Evolutionary conservation across 1,284 basidiomycete genomes (phyloP), one percentile per base, ranked within the genome.

Genomic region (Ceratobasidium sp.): DNA sequence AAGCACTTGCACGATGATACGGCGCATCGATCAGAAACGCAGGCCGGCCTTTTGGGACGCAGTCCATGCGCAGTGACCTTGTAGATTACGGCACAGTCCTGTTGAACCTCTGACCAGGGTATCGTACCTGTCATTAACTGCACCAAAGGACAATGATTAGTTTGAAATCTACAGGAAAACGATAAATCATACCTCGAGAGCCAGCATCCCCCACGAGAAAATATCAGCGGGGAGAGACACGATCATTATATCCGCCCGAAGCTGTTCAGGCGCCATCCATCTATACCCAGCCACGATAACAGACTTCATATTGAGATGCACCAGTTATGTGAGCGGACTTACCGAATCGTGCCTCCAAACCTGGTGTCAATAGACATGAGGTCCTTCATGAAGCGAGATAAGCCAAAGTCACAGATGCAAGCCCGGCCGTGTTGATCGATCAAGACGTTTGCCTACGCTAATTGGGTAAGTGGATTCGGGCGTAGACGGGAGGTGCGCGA

Each of bases 361-460:
- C 51, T 69, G 29, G 66, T 69, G 27, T 69, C 66, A 51, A 69
- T 69, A 11, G 66, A 69, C 66, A 69, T 69, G 22, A 69, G 57
- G 51, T 69, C 66, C 33, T 69, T 69, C 66, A 69, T 69, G 51
- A 69, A 69, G 0, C 66, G 66, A 6, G 66, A 69, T 3, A 69
- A 41, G 9, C 66, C 66, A 69, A 69, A 69, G 53, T 69, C 66
- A 27, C 66, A 69, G 15, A 69, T 69, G 33, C 66, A 69, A 19
- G 66, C 66, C 9, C 53, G 66, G 24, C 66, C 66, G 29, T 47
- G 29, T 9, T 44, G n/a, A 33, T 69, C 53, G 17, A 69, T 57
- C 50, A 69, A 41, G n/a, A 69, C 66, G 36, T 69, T 69, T 15
- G 66, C 66, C 66, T 69, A 17, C 17, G 29, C 31, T 17, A 24